Conservation (phyloP, 176 grass and related monocot genomes). For the Secale cereale region DNA sequence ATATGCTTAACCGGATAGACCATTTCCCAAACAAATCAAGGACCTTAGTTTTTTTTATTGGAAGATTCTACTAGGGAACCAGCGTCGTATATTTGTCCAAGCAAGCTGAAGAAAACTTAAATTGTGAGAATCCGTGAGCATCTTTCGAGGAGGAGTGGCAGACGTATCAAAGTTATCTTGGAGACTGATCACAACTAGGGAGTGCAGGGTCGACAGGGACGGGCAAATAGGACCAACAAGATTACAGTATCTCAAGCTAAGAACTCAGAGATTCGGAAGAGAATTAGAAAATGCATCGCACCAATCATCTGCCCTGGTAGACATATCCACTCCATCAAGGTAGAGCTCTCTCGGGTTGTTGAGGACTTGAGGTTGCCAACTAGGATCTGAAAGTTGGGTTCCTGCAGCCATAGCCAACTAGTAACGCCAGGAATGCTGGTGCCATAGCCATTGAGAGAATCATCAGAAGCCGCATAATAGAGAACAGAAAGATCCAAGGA, state of each 20-base stretch:
- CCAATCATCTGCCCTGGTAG: not conserved
- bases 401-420: not conserved
- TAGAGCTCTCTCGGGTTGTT: not conserved
- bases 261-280: not conserved
- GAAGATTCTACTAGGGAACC: not conserved
- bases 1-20: not conserved
- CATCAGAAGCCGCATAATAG: not conserved
- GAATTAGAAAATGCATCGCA: not conserved
- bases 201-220: not conserved
- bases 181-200: not conserved
- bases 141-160: not conserved
- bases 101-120: not conserved
- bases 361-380: not conserved
- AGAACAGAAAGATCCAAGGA: not conserved
- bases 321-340: not conserved
- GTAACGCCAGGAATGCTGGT: not conserved
- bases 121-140: not conserved
- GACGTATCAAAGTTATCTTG: not conserved
- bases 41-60: not conserved
- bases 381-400: not conserved
- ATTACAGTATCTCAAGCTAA: conserved; percentile 18
- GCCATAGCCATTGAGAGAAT: not conserved
- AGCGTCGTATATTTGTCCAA: not conserved
- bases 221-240: conserved; percentile 10
- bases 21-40: conserved; percentile 13